These are phyloP conservation scores for Hibiscus trionum DNA, from an alignment of 345 rosid species.

Conservation along the genomic window DNA sequence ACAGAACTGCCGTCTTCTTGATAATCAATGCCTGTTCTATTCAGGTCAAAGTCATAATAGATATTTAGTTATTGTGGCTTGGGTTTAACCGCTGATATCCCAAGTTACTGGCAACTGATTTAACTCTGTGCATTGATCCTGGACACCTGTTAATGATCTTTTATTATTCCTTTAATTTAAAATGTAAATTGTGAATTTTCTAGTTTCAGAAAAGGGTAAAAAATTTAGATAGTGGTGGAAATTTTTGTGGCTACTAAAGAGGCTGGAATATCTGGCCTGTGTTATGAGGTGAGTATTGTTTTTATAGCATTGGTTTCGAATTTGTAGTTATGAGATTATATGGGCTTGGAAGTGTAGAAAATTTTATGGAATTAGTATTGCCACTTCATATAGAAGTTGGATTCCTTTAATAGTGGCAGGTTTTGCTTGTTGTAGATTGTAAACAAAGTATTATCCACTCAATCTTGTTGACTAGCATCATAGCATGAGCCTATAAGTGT, in stretches of 20 bases:
- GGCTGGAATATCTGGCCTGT: neutral
- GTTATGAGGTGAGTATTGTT: neutral
- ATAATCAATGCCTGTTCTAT: neutral
- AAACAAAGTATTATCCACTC: neutral
- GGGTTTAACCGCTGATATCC: neutral
- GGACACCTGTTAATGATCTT: neutral
- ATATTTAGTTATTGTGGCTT: neutral
- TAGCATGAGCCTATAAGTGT: neutral
- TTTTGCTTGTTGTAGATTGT: neutral
- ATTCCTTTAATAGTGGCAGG: neutral
- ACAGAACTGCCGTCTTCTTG: neutral
- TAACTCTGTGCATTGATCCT: no score
- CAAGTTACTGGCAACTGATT: neutral
- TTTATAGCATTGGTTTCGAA: neutral
- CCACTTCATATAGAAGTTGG: neutral
- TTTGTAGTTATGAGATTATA: neutral
- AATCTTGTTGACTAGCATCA: neutral
- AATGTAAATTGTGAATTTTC: neutral
- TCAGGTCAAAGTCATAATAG: neutral
- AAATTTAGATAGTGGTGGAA: neutral
- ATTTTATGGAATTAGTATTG: neutral
- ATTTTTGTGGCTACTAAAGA: neutral
- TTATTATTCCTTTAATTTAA: neutral
- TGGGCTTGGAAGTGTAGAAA: constrained; percentile 4
- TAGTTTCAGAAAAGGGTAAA: neutral